Base-by-base conservation (phyloP, 352 stramenopile species). In the Albugo candida region DNA sequence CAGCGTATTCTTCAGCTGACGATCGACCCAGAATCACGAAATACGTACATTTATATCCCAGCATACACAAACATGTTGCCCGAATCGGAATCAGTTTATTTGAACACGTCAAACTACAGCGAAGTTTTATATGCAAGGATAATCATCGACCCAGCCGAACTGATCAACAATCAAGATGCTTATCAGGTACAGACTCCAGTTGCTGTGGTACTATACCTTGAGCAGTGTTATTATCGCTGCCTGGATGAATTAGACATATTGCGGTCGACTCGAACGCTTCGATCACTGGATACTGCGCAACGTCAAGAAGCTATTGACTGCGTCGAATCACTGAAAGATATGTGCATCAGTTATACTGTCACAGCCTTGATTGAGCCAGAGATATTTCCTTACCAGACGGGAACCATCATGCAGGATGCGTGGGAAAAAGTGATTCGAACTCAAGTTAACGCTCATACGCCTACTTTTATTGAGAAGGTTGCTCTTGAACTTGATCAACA, bases 331-430 rank as follows among this genome's bases (percentile, higher is more conserved):
- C 61, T 89, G 35, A 60, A 59, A 2, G 70, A 82, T 40, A 84
- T 84, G 71, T 84, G 73, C 46, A 60, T 89, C 44, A 89, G 85
- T 53, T 92, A 92, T 58, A 85, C 70, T 46, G 72, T 78, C 2
- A 92, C 79, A 10, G 63, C 71, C 13, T 59, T 92, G 2, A 81
- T 72, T 0, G 79, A 92, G 48, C 79, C 79, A 1, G 79, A 92
- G 16, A 85, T 92, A 51, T 89, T 92, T 45, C 76, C 79, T 11
- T 81, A 83, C 47, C 62, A 76, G 56, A 53, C 55, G 18, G 65
- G 65, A 10, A 70, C 68, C 18, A 68, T 84, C 37, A 85, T 84
- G 51, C 20, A 47, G 14, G 71, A 84, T 41, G 70, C 74, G 17
- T 47, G 89, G 13, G 74, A 84, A 35, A 83, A 81, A 51, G 59